Conservation (phyloP, 2,329 filamentous ascomycete genomes). For the Scytalidium lignicola region DNA sequence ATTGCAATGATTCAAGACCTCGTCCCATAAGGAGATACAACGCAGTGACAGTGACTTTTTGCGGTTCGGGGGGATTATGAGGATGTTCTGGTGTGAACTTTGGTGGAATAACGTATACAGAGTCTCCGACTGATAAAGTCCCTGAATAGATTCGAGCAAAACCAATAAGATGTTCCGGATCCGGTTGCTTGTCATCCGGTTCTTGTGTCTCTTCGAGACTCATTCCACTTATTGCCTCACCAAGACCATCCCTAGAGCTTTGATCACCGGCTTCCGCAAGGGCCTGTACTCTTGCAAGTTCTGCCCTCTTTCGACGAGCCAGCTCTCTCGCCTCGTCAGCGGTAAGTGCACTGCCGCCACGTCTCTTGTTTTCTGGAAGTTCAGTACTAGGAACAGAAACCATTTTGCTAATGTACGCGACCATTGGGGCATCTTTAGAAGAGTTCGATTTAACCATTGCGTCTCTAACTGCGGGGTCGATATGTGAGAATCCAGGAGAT, state of each 20-base stretch:
- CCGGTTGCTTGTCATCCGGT: conserved; percentile 53
- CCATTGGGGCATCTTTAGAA: conserved; percentile 66
- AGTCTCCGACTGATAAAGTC: conserved; percentile 81
- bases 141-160: conserved; percentile 94
- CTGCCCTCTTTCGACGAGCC: conserved; percentile 81
- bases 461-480: conserved; percentile 65
- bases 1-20: conserved; percentile 73
- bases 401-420: conserved; percentile 98
- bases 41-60: conserved; percentile 78
- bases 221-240: conserved; percentile 54
- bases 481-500: conserved; percentile 69
- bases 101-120: conserved; percentile 83
- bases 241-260: conserved; percentile 38
- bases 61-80: conserved; percentile 65
- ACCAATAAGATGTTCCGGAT: conserved; percentile 85
- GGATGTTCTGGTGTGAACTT: conserved; percentile 85
- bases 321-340: conserved; percentile 87
- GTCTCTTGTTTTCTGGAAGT: conserved; percentile 77
- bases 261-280: conserved; percentile 18
- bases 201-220: conserved; percentile 50
- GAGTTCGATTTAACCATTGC: conserved; percentile 80
- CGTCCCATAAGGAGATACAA: conserved; percentile 96
- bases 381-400: conserved; percentile 92
- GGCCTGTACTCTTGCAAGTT: conserved; percentile 75
- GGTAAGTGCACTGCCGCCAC: conserved; percentile 64